Conservation (phyloP, 306 rosid species). For the Leucaena leucocephala region DNA sequence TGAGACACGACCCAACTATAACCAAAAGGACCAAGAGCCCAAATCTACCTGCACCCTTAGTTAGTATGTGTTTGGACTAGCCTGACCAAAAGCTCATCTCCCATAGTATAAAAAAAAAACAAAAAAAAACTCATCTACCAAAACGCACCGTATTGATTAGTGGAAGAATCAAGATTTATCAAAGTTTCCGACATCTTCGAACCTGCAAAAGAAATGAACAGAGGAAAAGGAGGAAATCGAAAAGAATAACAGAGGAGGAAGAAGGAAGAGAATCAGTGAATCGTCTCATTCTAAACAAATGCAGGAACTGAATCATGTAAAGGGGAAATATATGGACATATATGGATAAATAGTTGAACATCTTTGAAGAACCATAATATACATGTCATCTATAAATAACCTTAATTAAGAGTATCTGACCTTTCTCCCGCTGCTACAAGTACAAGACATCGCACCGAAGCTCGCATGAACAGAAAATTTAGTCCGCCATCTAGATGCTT, state of each 20-base stretch:
- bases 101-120: too few species aligned
- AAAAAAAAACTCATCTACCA: neutral
- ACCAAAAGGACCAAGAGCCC: neutral
- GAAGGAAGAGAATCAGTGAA: neutral
- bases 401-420: neutral
- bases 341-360: neutral
- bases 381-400: neutral
- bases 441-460: neutral
- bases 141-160: neutral
- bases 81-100: neutral
- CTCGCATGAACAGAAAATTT: neutral
- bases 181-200: neutral
- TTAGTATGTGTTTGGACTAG: too few species aligned
- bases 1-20: neutral
- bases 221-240: too few species aligned
- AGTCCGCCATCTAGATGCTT: conserved; percentile 2
- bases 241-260: neutral
- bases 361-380: neutral
- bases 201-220: neutral
- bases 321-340: neutral
- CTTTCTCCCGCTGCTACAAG: neutral
- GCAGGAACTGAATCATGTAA: neutral
- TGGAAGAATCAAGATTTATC: neutral
- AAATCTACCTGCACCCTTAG: neutral
- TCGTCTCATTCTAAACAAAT: neutral